Base-by-base conservation (phyloP, 169 alveolate genomes). In the Plasmodium gaboni region DNA sequence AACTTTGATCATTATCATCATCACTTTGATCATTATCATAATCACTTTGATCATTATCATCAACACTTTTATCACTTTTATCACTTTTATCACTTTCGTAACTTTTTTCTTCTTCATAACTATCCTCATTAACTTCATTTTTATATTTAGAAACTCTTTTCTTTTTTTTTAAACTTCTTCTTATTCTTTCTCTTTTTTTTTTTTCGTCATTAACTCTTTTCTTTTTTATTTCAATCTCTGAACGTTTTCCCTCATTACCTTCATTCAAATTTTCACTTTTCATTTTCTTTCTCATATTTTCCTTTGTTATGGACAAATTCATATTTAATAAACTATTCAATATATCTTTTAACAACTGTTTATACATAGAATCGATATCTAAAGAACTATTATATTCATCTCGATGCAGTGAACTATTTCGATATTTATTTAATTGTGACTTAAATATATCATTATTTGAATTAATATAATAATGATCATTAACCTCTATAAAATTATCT, bases 381-480 rank as follows among this genome's bases (percentile, higher is more conserved):
- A 86, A 12, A 10, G 42, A 67, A 22, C 74, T 76, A 46, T 38
- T 46, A 8, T 12, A 22, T 7, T 55, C 44, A 22, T 63, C 26
- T 28, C 46, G 44, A 55, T 28, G 28, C 22, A 15, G 1, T 7
- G n/a, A 6, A 22, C 22, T 38, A 57, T 65, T 48, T 12, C 61
- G 64, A 38, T 59, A 44, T n/a, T 60, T 71, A 46, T 57, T 61
- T 46, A 86, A 48, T 64, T 86, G 86, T 10, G 92, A 59, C 63
- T 64, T 86, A 19, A 86, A 70, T 53, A 71, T 70, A 17, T 69
- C 76, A 51, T 44, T 86, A 19, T 86, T 69, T 10, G 68, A 86
- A 46, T 86, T 69, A 64, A 86, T 86, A 63, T 86, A 86, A 59
- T 86, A 86, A 61, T 86, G 92, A 64, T 86, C 92, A 60, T 86